Percentiles rank a stretch among this genome's conserved stretches.
Evolutionary conservation across 2,329 filamentous ascomycete genomes (phyloP).

Genomic region (Bretziella fagacearum): DNA sequence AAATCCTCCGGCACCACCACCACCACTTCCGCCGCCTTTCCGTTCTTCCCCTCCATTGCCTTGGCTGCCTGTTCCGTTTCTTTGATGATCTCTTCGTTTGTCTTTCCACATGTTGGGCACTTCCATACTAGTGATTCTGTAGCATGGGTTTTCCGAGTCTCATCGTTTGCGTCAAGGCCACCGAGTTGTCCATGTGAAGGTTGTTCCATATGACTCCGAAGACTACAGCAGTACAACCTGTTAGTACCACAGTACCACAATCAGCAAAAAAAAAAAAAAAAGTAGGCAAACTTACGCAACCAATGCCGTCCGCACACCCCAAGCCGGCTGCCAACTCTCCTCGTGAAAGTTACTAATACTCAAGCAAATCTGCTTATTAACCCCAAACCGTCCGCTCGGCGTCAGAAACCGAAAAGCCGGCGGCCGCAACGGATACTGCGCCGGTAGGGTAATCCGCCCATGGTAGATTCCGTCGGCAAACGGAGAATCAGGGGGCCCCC

Average conservation of each 20-base stretch:
- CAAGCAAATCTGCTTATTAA: constrained; percentile 92
- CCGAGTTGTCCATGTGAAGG: constrained; percentile 78
- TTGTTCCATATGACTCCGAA: constrained; percentile 86
- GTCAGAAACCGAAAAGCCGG: constrained; percentile 94
- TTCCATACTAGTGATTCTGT: constrained; percentile 45
- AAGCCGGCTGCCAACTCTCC: constrained; percentile 96
- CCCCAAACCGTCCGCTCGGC: constrained; percentile 80
- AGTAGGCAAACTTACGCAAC: constrained; percentile 38
- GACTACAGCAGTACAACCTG: constrained; percentile 20
- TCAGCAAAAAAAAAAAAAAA: no score
- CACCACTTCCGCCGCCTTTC: constrained; percentile 18
- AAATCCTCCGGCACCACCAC: constrained; percentile 33
- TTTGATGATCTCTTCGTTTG: constrained; percentile 55
- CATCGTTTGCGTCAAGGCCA: constrained; percentile 60
- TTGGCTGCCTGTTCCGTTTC: constrained; percentile 26
- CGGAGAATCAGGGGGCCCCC: constrained; percentile 64
- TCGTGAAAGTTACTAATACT: constrained; percentile 91
- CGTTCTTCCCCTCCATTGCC: constrained; percentile 19
- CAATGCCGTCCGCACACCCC: constrained; percentile 84
- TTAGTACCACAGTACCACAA: neutral
- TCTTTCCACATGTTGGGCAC: constrained; percentile 53
- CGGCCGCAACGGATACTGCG: constrained; percentile 78
- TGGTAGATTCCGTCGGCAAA: constrained; percentile 81
- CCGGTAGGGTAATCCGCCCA: constrained; percentile 79
- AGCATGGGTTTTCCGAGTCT: constrained; percentile 52